Base-by-base conservation (phyloP, 441 rosid species). In the Jatropha podagrica region DNA sequence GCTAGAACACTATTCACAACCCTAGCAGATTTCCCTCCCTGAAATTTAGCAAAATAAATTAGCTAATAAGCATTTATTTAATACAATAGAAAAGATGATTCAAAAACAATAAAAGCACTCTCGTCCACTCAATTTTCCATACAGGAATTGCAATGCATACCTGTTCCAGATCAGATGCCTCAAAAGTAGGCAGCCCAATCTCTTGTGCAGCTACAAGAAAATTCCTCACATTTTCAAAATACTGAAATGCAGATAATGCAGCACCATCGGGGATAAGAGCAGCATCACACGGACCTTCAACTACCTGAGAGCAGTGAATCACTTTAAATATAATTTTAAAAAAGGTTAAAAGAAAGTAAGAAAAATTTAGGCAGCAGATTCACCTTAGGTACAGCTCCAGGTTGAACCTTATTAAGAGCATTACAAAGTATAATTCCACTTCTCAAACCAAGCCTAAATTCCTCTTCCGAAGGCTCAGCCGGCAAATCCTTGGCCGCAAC, bases 91-190 rank as follows among this genome's bases (percentile, higher is more conserved):
- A 60, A 26, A 26, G n/a, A 41, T 59, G 17, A 42, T 71, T 44
- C 38, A 38, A 58, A 60, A 40, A 58, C 26, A 71, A 56, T 0
- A 4, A 58, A 20, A 12, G 4, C 54, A 12, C 23, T 4, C 26
- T 52, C 42, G 20, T 17, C 37, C 42, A 49, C 56, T 48, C 27
- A 51, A 64, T 64, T 64, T 23, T 14, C 8, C 2, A 23, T 46
- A 17, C n/a, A 20, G n/a, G 54, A 68, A 68, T 17, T 48, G 27
- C 42, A 73, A 54, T 14, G 65, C 88, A 56, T 80, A 92, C 99
- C 75, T 95, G 99, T 83, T 95, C 98, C 46, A 95, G 92, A 88
- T 95, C 99, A 74, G 99, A 95, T 49, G 99, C 99, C 77, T 95
- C 99, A 79, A 95, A 95, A 38, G 92, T 89, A 18, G 99, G 98